phyloP scores from a whole-genome alignment of 1,139 yeast species.

The Scheffersomyces titani region DNA sequence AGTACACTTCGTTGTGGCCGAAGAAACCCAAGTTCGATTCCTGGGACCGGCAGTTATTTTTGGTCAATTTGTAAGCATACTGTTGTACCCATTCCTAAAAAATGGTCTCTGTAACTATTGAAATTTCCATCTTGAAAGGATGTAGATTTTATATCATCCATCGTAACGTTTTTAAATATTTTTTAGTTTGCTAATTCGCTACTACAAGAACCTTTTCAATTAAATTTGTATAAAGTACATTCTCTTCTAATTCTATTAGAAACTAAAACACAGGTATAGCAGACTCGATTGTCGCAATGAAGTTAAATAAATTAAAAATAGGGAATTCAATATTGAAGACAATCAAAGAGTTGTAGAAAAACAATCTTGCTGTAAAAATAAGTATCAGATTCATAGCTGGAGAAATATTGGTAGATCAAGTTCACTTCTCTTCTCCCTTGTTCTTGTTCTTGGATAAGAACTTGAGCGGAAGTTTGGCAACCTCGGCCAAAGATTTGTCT shows the following conservation, averaged over 20 bases:
- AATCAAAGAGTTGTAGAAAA: background rate
- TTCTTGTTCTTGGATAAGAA: slow-evolving; percentile 19
- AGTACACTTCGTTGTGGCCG: slow-evolving; percentile 51
- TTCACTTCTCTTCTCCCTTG: slow-evolving; percentile 3
- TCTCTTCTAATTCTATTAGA: slow-evolving; percentile 1
- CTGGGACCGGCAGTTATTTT: slow-evolving; percentile 41
- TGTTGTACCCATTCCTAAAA: too few species aligned
- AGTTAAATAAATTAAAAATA: background rate
- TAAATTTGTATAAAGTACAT: background rate
- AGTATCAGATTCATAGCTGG: background rate
- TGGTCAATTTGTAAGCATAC: background rate
- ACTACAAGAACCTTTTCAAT: background rate
- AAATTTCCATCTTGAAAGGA: too few species aligned
- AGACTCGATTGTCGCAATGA: background rate
- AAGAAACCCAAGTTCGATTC: slow-evolving; percentile 49
- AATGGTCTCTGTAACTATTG: too few species aligned
- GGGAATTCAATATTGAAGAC: background rate
- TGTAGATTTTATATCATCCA: background rate
- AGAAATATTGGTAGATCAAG: background rate
- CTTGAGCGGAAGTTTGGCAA: slow-evolving; percentile 24
- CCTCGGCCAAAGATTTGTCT: slow-evolving; percentile 26
- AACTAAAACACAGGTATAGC: background rate
- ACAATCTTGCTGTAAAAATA: background rate
- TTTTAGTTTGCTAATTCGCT: background rate
- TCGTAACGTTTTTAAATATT: background rate